These are phyloP conservation scores for Coniophora puteana DNA, from an alignment of 1,284 basidiomycete genomes.

Conservation along the genomic window DNA sequence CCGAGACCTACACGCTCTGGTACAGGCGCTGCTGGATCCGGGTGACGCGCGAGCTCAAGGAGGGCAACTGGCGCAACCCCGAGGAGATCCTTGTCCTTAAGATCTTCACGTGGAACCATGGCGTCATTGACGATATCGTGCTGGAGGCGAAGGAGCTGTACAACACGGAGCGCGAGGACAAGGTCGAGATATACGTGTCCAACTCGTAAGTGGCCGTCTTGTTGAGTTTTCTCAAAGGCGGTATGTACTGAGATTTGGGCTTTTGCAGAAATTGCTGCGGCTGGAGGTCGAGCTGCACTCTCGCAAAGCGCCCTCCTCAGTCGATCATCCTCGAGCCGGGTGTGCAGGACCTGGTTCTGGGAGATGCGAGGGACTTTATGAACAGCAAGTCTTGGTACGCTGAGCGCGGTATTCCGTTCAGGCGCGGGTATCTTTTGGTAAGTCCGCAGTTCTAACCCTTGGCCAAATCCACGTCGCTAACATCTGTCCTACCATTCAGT, in stretches of 20 bases:
- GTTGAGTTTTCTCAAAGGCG: not conserved
- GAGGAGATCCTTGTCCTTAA: constrained; percentile 28
- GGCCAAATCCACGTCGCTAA: constrained; percentile 6
- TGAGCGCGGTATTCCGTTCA: constrained; percentile 66
- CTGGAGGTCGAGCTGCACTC: constrained; percentile 48
- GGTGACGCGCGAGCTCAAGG: constrained; percentile 26
- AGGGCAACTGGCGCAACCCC: not conserved
- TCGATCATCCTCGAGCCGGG: constrained; percentile 69
- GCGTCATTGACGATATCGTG: constrained; percentile 46
- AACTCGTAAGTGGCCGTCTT: constrained; percentile 44
- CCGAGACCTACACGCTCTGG: constrained; percentile 44
- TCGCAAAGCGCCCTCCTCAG: constrained; percentile 57
- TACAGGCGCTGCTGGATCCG: constrained; percentile 45
- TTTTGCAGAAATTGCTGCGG: constrained; percentile 41
- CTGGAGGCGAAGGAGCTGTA: constrained; percentile 55
- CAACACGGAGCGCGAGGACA: constrained; percentile 44
- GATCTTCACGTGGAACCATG: constrained; percentile 47
- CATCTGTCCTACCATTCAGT: constrained; percentile 27
- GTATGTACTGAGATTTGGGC: too few relatives aligned
- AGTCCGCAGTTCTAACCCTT: constrained; percentile 2
- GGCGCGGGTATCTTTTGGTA: constrained; percentile 67
- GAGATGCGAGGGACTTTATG: constrained; percentile 68
- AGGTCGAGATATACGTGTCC: constrained; percentile 54
- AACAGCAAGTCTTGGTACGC: constrained; percentile 64
- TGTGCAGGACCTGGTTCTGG: constrained; percentile 56